phyloP scores from a whole-genome alignment of 305 asterid species.

The Fraxinus sp. region DNA sequence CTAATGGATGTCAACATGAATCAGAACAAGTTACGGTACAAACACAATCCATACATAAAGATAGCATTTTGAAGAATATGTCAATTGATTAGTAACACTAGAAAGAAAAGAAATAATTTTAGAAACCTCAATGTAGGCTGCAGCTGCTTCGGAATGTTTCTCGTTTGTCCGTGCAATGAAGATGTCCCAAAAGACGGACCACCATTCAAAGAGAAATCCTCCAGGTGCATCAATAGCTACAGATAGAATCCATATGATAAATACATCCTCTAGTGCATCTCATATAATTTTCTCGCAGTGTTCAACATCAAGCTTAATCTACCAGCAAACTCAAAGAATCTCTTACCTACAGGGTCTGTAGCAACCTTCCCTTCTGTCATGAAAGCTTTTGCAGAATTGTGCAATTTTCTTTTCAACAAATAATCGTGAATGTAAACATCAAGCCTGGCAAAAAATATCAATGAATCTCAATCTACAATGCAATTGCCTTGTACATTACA shows the following conservation, averaged over 20 bases:
- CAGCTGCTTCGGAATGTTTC: slow-evolving; percentile 98
- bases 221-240: slow-evolving; percentile 99
- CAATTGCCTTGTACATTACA: not conserved
- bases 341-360: slow-evolving; percentile 95
- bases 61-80: not conserved
- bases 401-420: slow-evolving; percentile 80
- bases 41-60: not conserved
- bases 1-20: slow-evolving; percentile 31
- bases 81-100: not conserved
- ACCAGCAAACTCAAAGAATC: not conserved
- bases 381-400: slow-evolving; percentile 90
- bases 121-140: slow-evolving; percentile 91
- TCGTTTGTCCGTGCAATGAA: slow-evolving; percentile 96
- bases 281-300: not conserved
- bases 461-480: slow-evolving; percentile 11
- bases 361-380: slow-evolving; percentile 99
- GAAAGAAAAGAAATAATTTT: slow-evolving; percentile 23
- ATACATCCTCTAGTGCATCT: not conserved
- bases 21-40: not conserved
- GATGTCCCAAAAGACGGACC: slow-evolving; percentile 99
- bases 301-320: not conserved
- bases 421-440: slow-evolving; percentile 99
- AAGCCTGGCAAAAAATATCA: slow-evolving; percentile 61
- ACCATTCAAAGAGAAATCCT: slow-evolving; percentile 98
- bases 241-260: slow-evolving; percentile 21